Conservation (phyloP, 495 filamentous ascomycete genomes). For the Talaromyces trachyspermus region DNA sequence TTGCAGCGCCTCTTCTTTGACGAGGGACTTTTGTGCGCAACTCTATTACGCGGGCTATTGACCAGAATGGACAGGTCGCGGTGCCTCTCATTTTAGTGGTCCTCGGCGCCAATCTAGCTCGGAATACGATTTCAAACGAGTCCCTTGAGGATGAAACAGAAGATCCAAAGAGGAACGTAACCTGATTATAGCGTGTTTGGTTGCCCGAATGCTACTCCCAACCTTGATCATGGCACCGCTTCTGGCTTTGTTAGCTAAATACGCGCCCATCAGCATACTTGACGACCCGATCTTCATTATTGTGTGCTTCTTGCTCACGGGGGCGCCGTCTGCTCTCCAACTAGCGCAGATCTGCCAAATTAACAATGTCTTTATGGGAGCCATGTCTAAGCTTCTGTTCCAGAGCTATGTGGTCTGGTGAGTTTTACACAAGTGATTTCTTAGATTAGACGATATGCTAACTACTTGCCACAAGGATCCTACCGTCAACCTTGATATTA, state of each 20-base stretch:
- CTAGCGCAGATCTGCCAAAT: slow-evolving; percentile 98
- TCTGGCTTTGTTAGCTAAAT: slow-evolving; percentile 84
- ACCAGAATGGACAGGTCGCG: slow-evolving; percentile 79
- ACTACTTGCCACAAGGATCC: slow-evolving; percentile 54
- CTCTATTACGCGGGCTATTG: slow-evolving; percentile 82
- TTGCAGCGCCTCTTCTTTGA: slow-evolving; percentile 83
- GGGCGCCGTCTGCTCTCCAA: slow-evolving; percentile 89
- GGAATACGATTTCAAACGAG: slow-evolving; percentile 57
- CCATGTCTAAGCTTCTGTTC: slow-evolving; percentile 89
- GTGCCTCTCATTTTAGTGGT: slow-evolving; percentile 97
- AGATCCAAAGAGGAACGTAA: slow-evolving; percentile 62
- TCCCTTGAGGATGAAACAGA: slow-evolving; percentile 49
- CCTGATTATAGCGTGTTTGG: slow-evolving; percentile 74
- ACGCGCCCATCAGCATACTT: slow-evolving; percentile 83
- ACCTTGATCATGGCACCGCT: slow-evolving; percentile 91
- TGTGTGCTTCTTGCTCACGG: slow-evolving; percentile 92
- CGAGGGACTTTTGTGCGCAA: slow-evolving; percentile 83
- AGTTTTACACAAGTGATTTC: slow-evolving; percentile 19
- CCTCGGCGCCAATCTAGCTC: slow-evolving; percentile 82
- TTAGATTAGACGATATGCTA: slow-evolving; percentile 14
- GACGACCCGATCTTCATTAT: slow-evolving; percentile 98
- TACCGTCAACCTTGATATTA: slow-evolving; percentile 83
- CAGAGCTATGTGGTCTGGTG: slow-evolving; percentile 97
- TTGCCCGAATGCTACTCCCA: slow-evolving; percentile 88
- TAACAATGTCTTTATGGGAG: slow-evolving; percentile 88